Evolutionary conservation across 1,284 basidiomycete genomes (phyloP).

Genomic region (Puccinia sorghi): DNA sequence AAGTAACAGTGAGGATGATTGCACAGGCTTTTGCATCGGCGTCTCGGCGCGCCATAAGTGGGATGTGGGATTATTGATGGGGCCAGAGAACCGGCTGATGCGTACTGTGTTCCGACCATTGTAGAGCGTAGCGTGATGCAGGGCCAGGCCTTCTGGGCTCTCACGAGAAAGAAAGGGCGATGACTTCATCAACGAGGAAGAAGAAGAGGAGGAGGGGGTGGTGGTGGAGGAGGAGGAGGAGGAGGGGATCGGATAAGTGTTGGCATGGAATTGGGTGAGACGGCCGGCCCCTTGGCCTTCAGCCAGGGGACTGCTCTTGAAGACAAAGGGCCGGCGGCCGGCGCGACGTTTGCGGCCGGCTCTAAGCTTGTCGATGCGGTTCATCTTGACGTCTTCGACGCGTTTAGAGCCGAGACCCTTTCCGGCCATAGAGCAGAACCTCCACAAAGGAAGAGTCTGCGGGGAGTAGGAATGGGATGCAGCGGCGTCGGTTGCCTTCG

Average conservation of each 20-base stretch:
- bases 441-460: constrained; percentile 8
- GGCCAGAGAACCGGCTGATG: constrained; percentile 21
- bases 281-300: constrained; percentile 39
- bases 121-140: constrained; percentile 2
- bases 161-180: background rate
- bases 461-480: background rate
- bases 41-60: background rate
- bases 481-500: background rate
- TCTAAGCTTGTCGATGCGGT: constrained; percentile 40
- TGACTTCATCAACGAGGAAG: background rate
- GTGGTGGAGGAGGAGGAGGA: too few relatives aligned
- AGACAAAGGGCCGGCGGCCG: constrained; percentile 37
- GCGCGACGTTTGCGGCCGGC: constrained; percentile 15
- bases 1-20: background rate
- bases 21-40: background rate
- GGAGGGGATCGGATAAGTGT: background rate
- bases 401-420: constrained; percentile 19
- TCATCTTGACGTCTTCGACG: constrained; percentile 45
- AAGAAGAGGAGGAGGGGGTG: too few relatives aligned
- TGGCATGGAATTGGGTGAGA: constrained; percentile 25
- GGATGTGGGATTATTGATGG: background rate
- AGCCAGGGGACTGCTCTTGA: constrained; percentile 44
- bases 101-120: background rate
- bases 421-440: constrained; percentile 19
- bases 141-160: background rate